These are phyloP conservation scores for Collybia sp. DNA, from an alignment of 768 basidiomycete species.

Conservation along the genomic window DNA sequence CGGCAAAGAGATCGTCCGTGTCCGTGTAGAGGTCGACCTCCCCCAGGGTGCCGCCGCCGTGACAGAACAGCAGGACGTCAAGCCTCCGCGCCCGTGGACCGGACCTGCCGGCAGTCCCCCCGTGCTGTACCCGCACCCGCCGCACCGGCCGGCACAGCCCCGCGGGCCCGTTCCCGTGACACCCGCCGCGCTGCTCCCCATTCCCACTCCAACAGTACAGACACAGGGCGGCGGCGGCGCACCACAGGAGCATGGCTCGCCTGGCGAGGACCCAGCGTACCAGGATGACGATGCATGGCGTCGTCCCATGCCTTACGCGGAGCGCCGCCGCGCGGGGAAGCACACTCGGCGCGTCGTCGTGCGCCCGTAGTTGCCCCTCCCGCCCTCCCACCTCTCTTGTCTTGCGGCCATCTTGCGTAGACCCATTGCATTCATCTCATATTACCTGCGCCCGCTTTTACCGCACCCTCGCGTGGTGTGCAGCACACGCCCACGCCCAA, in stretches of 20 bases:
- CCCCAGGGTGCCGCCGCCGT: conserved; percentile 28
- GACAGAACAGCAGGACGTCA: conserved; percentile 15
- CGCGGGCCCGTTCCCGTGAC: conserved; percentile 27
- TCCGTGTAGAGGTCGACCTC: conserved; percentile 67
- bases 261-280: neutral
- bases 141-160: conserved; percentile 23
- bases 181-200: conserved; percentile 26
- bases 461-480: neutral
- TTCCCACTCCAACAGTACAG: conserved; percentile 26
- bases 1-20: conserved; percentile 73
- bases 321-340: conserved; percentile 75
- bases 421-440: neutral
- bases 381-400: conserved; percentile 11
- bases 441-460: neutral
- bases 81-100: conserved; percentile 14
- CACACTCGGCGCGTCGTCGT: conserved; percentile 74
- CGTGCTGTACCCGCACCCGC: conserved; percentile 28
- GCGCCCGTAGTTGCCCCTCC: conserved; percentile 32
- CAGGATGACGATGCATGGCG: conserved; percentile 62
- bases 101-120: conserved; percentile 21
- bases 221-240: conserved; percentile 25
- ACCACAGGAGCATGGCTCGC: conserved; percentile 40
- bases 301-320: conserved; percentile 66
- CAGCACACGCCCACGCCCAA: too few relatives aligned
- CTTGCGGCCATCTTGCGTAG: neutral